Base-by-base conservation (phyloP, 2,329 filamentous ascomycete species). In the Verticillium albo-atrum region DNA sequence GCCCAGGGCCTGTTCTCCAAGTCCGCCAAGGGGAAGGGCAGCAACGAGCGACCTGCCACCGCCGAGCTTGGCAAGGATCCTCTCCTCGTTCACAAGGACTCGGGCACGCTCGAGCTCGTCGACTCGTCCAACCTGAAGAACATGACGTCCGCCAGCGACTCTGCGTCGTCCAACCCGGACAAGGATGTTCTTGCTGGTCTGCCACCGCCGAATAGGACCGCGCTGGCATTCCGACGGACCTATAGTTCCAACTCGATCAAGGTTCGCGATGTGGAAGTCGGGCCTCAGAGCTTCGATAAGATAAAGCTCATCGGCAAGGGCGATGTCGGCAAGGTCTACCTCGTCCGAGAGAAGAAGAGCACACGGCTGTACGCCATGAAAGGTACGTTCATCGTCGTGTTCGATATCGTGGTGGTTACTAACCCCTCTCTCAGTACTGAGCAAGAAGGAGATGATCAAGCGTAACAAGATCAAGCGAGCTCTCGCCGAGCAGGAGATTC, bases 381-480 rank as follows among this genome's bases (percentile, higher is more conserved):
- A 79, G 94, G 94, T 97, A 74, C 67, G 82, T 74, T 20, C 51
- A 17, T 26, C 37, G 26, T 53, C 25, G 20, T 53, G 14, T 53
- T 28, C 20, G 51, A 4, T 26, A 5, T 12, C 3, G 7, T 10
- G 17, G n/a, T n/a, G 37, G 20, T 30, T 51, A 4, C 56, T n/a
- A 26, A 20, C 25, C 12, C 28, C 25, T 9, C 28, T 53, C 25
- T 32, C 71, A 98, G 95, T 99, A 6, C 74, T 99, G 75, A 98
- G 93, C 83, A 99, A 99, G 78, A 97, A 98, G 81, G 95, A 99
- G 76, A 99, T 99, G 95, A 99, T 99, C 77, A 99, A 99, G 81
- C 90, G 95, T 60, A 99, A 99, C 82, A 99, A 99, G 84, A 99
- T 99, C 79, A 99, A 99, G 84, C 88, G 95, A 71, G 95, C 95